Percentiles rank a stretch among this genome's conserved stretches.
Evolutionary conservation across 441 rosid genomes (phyloP).

Genomic region (Pelargonium australe): DNA sequence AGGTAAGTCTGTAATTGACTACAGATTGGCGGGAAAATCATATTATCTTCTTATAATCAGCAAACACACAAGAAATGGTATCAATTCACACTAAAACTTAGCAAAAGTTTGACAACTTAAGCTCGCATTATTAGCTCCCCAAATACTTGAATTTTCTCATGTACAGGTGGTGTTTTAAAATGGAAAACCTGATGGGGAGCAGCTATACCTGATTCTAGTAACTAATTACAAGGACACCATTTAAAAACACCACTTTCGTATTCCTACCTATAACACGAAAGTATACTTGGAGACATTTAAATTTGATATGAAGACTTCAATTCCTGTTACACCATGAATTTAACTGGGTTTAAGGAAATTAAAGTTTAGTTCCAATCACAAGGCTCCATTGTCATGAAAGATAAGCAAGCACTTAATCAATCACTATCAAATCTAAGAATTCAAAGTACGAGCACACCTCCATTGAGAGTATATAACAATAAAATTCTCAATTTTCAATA

Average conservation of each 20-base stretch:
- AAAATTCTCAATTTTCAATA: not conserved
- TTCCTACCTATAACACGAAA: not conserved
- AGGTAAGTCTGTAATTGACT: not conserved
- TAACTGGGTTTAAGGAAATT: not conserved
- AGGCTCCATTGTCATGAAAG: not conserved
- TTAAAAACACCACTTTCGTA: too few species aligned
- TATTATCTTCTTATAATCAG: not conserved
- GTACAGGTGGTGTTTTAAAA: not conserved
- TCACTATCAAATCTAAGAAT: not conserved
- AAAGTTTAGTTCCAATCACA: not conserved
- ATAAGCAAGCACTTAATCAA: not conserved
- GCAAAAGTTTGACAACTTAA: too few species aligned
- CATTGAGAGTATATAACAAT: not conserved
- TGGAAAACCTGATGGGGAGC: not conserved
- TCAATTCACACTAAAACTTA: not conserved
- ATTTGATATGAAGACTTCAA: not conserved
- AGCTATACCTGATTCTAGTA: not conserved
- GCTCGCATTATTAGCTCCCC: too few species aligned
- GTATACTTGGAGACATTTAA: too few species aligned
- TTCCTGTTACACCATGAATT: not conserved
- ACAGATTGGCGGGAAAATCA: not conserved
- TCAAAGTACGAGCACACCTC: not conserved
- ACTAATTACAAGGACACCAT: not conserved
- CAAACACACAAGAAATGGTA: not conserved
- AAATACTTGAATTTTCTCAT: not conserved